These are phyloP conservation scores for Dalbergia cultrata DNA, from an alignment of 306 rosid genomes.

Conservation along the genomic window DNA sequence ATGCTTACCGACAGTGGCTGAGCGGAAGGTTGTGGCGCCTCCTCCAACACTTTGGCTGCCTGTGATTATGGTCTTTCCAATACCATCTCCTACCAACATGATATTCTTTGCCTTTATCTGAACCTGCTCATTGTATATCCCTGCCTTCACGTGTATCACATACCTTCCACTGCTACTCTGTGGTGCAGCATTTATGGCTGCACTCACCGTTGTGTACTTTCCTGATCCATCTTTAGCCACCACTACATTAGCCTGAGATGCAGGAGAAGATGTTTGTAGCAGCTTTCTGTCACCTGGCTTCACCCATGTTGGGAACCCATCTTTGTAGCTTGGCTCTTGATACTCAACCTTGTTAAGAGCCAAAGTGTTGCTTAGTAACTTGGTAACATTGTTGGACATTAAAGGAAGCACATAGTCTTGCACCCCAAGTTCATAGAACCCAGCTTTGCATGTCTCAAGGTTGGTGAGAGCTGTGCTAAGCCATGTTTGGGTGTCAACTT, in stretches of 20 bases:
- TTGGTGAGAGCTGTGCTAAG: slow-evolving; percentile 68
- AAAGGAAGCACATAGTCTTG: slow-evolving; percentile 44
- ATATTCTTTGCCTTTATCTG: slow-evolving; percentile 63
- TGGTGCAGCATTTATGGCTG: slow-evolving; percentile 60
- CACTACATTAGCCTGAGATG: slow-evolving; percentile 53
- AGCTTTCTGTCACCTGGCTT: slow-evolving; percentile 68
- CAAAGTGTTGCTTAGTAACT: slow-evolving; percentile 68
- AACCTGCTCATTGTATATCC: slow-evolving; percentile 72
- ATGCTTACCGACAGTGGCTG: slow-evolving; percentile 87
- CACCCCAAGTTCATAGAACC: slow-evolving; percentile 62
- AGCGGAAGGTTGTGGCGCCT: slow-evolving; percentile 75
- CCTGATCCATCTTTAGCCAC: slow-evolving; percentile 82
- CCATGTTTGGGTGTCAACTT: slow-evolving; percentile 62
- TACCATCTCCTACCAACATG: slow-evolving; percentile 84
- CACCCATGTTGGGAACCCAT: slow-evolving; percentile 75
- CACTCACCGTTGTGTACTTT: slow-evolving; percentile 54
- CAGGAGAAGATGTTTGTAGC: slow-evolving; percentile 61
- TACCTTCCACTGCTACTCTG: slow-evolving; percentile 59
- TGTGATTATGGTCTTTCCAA: slow-evolving; percentile 74
- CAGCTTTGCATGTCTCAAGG: slow-evolving; percentile 62
- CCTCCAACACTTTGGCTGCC: slow-evolving; percentile 91
- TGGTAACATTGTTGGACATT: slow-evolving; percentile 63
- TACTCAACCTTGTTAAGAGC: slow-evolving; percentile 58
- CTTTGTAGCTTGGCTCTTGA: slow-evolving; percentile 30
- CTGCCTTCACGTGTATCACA: slow-evolving; percentile 76